phyloP scores from a whole-genome alignment of 225 moss, liverwort and hornwort species.

The Polytrichum formosum region DNA sequence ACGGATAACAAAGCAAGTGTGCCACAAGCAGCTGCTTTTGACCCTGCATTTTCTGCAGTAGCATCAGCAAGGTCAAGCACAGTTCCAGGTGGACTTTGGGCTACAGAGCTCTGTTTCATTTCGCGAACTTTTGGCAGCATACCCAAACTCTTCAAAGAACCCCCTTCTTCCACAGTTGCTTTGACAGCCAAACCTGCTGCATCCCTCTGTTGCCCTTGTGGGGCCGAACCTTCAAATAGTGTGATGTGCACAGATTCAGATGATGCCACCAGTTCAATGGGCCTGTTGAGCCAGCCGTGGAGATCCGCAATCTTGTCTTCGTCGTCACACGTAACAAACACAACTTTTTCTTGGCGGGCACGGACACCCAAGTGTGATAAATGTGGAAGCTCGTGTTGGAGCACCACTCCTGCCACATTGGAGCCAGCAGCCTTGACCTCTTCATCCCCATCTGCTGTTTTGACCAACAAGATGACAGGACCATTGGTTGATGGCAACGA shows the following conservation, averaged over 20 bases:
- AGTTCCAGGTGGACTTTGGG: constrained; percentile 49
- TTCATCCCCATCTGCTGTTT: constrained; percentile 92
- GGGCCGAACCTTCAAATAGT: constrained; percentile 21
- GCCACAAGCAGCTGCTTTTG: constrained; percentile 88
- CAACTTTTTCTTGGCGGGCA: constrained; percentile 89
- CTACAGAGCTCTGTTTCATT: constrained; percentile 53
- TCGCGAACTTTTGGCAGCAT: constrained; percentile 22
- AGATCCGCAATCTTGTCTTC: constrained; percentile 66
- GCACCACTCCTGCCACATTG: constrained; percentile 82
- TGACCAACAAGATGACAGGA: constrained; percentile 74
- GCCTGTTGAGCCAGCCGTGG: constrained; percentile 43
- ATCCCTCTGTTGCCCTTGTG: constrained; percentile 22
- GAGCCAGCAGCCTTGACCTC: constrained; percentile 96
- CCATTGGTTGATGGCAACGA: constrained; percentile 64
- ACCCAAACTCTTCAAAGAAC: constrained; percentile 8
- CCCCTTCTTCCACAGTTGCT: constrained; percentile 11
- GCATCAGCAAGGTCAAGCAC: constrained; percentile 68
- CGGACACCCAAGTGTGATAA: constrained; percentile 96
- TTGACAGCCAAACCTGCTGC: constrained; percentile 16
- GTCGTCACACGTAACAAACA: constrained; percentile 89
- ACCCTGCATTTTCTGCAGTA: constrained; percentile 65
- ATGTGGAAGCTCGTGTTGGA: constrained; percentile 94
- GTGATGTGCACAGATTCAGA: constrained; percentile 66
- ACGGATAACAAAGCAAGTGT: constrained; percentile 56
- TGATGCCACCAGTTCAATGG: constrained; percentile 65